These are phyloP conservation scores for Paraglomus brasilianum DNA, from an alignment of 192 early-diverging fungal species.

Conservation along the genomic window DNA sequence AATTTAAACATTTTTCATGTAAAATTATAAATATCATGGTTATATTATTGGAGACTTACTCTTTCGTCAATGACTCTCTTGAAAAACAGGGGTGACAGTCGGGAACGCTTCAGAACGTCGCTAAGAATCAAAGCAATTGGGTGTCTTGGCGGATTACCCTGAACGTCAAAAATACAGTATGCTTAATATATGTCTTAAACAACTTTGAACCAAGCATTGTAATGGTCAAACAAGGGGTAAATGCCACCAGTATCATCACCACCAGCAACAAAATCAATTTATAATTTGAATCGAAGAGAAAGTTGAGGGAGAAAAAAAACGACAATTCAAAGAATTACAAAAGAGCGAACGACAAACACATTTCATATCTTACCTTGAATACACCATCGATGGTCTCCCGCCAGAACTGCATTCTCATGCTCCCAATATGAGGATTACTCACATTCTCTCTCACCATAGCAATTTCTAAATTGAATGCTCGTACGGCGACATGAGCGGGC, in stretches of 20 bases:
- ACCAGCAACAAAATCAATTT: no score
- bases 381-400: conserved; percentile 72
- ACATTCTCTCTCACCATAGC: conserved; percentile 76
- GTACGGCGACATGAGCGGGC: conserved; percentile 68
- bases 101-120: conserved; percentile 44
- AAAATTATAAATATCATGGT: no score
- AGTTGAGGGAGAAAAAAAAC: no score
- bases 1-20: no score
- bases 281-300: no score
- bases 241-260: no score
- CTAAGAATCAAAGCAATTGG: conserved; percentile 70
- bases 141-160: conserved; percentile 69
- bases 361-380: conserved; percentile 58
- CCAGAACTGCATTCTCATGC: conserved; percentile 89
- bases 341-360: no score
- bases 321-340: no score
- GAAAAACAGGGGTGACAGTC: conserved; percentile 76
- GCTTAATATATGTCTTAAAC: conserved; percentile 5
- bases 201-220: no score
- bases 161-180: conserved; percentile 9
- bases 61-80: conserved; percentile 73
- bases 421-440: conserved; percentile 64
- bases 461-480: conserved; percentile 91
- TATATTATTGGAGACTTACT: conserved; percentile 32
- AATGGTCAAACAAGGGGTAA: no score